A percentile compares a stretch with the other conserved stretches of the same genome.
Conservation (phyloP, 768 basidiomycete species). For the Boletus rubroflammeus region DNA sequence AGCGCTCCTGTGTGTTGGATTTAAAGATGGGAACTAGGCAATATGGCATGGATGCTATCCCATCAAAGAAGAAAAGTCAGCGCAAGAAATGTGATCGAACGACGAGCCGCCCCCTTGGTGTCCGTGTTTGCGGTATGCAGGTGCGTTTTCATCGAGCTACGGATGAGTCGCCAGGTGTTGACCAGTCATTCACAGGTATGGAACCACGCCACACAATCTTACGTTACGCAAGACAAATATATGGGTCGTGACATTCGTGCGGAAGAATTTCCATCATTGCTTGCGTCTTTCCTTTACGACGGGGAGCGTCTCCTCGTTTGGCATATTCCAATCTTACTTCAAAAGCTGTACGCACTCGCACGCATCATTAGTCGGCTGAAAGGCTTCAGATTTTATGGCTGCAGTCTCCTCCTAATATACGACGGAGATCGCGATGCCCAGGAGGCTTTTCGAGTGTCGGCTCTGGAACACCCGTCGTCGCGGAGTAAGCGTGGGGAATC, state of each 20-base stretch:
- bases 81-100: constrained; percentile 97
- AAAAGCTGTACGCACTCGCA: constrained; percentile 92
- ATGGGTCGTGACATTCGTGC: constrained; percentile 86
- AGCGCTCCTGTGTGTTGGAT: constrained; percentile 92
- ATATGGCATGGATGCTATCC: constrained; percentile 93
- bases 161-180: constrained; percentile 1
- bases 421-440: constrained; percentile 92
- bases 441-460: constrained; percentile 60
- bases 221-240: constrained; percentile 95
- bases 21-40: constrained; percentile 99
- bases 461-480: constrained; percentile 60
- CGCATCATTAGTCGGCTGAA: constrained; percentile 84
- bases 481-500: constrained; percentile 77
- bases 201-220: constrained; percentile 81
- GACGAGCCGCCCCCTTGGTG: constrained; percentile 86
- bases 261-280: constrained; percentile 77
- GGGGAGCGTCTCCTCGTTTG: constrained; percentile 81
- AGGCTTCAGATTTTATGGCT: constrained; percentile 98
- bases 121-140: constrained; percentile 98
- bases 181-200: constrained; percentile 63
- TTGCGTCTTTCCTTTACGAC: constrained; percentile 81
- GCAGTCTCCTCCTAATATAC: constrained; percentile 94
- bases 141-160: constrained; percentile 44
- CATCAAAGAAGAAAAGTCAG: constrained; percentile 95
- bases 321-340: constrained; percentile 88